These are phyloP conservation scores for Crepidotus variabilis DNA, from an alignment of 768 basidiomycete genomes.

Conservation along the genomic window DNA sequence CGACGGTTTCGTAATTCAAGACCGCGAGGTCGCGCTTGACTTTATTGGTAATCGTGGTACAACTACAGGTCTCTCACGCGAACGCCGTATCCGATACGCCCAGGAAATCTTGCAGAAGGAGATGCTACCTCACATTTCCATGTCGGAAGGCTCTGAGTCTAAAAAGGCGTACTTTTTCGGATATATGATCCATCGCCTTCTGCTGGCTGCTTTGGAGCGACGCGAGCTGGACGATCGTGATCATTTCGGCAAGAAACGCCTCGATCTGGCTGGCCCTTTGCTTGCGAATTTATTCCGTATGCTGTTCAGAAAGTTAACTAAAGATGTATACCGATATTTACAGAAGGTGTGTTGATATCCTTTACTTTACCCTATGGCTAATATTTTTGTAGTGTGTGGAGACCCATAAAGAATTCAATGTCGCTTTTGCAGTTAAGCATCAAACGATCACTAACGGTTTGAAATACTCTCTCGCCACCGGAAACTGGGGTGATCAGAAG, in stretches of 20 bases:
- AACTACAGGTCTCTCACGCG: conserved; percentile 85
- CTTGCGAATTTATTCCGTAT: conserved; percentile 97
- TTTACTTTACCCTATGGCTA: background rate
- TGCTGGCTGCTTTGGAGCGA: conserved; percentile 90
- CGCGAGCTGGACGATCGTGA: conserved; percentile 98
- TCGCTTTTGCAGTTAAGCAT: conserved; percentile 89
- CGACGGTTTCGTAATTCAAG: conserved; percentile 97
- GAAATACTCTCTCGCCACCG: conserved; percentile 96
- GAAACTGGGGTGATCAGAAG: conserved; percentile 99
- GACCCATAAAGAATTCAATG: conserved; percentile 91
- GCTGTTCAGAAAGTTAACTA: conserved; percentile 94
- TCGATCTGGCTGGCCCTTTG: conserved; percentile 93
- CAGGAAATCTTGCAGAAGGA: conserved; percentile 98
- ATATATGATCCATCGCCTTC: conserved; percentile 96
- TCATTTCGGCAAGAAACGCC: conserved; percentile 97
- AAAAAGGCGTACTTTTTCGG: conserved; percentile 99
- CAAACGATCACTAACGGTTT: conserved; percentile 98
- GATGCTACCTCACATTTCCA: conserved; percentile 96
- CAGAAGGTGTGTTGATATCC: conserved; percentile 69
- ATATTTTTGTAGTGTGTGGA: conserved; percentile 79
- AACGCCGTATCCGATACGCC: conserved; percentile 92
- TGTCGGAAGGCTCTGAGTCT: conserved; percentile 92
- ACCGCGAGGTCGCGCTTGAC: conserved; percentile 94
- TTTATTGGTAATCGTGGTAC: conserved; percentile 99
- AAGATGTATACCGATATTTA: conserved; percentile 94